Evolutionary conservation across 345 rosid genomes (phyloP), one percentile per base, ranked within the genome.

Genomic region (Syzygium aromaticum): DNA sequence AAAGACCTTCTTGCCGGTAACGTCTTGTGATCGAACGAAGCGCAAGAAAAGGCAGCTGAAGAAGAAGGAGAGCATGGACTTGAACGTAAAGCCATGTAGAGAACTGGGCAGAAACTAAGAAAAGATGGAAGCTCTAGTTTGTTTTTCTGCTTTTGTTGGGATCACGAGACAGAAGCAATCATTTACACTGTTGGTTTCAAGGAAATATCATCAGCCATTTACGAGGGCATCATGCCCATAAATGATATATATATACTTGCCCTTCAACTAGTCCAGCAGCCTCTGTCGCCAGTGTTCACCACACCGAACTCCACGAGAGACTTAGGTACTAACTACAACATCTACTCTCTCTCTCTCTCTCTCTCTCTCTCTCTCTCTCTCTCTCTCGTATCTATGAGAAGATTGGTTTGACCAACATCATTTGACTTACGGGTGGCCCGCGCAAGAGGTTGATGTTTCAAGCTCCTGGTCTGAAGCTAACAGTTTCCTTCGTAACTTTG

Each of bases 81-180:
- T 19, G 85, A 64, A 84, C 86, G 85, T n/a, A 89, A 64, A 80
- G 92, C 90, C 90, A 89, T 89, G 87, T 33, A 54, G 77, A 51
- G 13, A 46, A 86, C 64, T 64, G 51, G 46, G 84, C 80, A 73
- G 80, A 38, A 73, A 22, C 82, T 33, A 73, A 38, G 46, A 1
- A 19, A 5, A 73, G 80, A 73, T 1, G 27, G 82, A 19, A 38
- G 43, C 82, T 73, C 21, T 73, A 19, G 49, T 38, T 57, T 57
- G n/a, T 8, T 19, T 38, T 22, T 73, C 49, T 38, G 82, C 38
- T 38, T 73, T 38, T 25, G 46, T 43, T 73, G 82, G 82, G 82
- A 19, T 73, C 11, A 38, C 5, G 82, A 21, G 82, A 33, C 27
- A 43, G 82, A 19, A 73, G 82, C 82, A 38, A 19, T 73, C 15